Base-by-base conservation (phyloP, 2,329 filamentous ascomycete species). In the Colletotrichum salicis region DNA sequence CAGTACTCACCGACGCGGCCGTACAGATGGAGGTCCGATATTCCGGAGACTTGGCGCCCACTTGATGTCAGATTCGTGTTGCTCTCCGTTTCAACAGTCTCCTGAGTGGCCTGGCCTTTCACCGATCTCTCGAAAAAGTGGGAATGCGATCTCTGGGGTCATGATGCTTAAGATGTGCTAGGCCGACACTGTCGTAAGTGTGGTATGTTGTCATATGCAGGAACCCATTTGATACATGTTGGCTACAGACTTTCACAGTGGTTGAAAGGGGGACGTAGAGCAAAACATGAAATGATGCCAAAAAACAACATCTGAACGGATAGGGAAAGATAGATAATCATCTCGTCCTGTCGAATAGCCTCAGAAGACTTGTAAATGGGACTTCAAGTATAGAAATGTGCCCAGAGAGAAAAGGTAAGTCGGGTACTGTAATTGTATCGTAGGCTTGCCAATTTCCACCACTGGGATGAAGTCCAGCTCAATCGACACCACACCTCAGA, bases 191-290 rank as follows among this genome's bases (percentile, higher is more conserved):
- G 13, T 11, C 35, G 27, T 52, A 24, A 12, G 27, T 31, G 48
- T 55, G 41, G 22, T 22, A 58, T 41, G 22, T 45, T 62, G 58
- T 41, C 35, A 68, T 27, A 56, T 71, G 68, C 68, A 71, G 64
- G 64, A 63, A 54, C 64, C 51, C 64, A 22, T 67, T 57, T 70
- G 35, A 62, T 57, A 67, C 64, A 67, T 62, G 2, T 45, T 15
- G 12, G 13, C 31, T 57, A 15, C 31, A 15, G 27, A 52, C 31
- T 31, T 67, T 22, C 19, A 4, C 19, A 19, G 3, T 41, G 10
- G 22, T 62, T 11, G 19, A 8, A 62, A 27, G 19, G 41, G 33
- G 7, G 6, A 31, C 12, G 41, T 15, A 31, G 22, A 52, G 33
- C 48, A 33, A 35, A 37, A 15, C 51, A 33, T 62, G 37, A 52